Evolutionary conservation across 306 rosid species (phyloP), one percentile per base, ranked within the genome.

Genomic region (Parietaria judaica): DNA sequence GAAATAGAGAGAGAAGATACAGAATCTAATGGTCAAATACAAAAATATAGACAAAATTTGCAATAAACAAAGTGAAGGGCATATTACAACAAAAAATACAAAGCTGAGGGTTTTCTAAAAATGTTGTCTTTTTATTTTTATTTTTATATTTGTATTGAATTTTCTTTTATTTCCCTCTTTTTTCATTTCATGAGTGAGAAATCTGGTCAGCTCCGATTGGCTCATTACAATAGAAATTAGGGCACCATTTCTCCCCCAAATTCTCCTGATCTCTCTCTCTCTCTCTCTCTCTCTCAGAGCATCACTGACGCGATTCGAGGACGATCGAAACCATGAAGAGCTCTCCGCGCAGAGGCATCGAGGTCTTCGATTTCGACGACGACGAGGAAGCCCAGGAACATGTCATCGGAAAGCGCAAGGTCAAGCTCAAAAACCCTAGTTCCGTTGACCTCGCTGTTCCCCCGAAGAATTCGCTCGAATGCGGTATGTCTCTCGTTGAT

Each of bases 281-380:
- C 55, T 47, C 38, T 46, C 9, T 51, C 37, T 15, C 44, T 41
- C 10, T 44, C 37, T 48, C 45, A 14, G n/a, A 11, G 14, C 13
- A 57, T 34, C 36, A 17, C 39, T 47, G 53, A 31, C 44, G 36
- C 66, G 16, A 6, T 10, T 7, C 37, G 14, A 23, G 54, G 11
- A 46, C 23, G 54, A 23, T 44, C 14, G 50, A 38, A 47, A 65
- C 70, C 54, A 90, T 87, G 94, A 81, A 64, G 73, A 68, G 58
- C 68, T 72, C 87, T 56, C 65, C 85, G 14, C 61, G 70, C 43
- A 56, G 67, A 74, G 88, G 79, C 68, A 68, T 79, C 7, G 73
- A 62, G 7, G 90, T 81, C 37, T 81, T 78, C 76, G 94, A 83
- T 70, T 87, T 76, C 77, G 70, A 68, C 54, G 80, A 79, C 51